Evolutionary conservation across 768 basidiomycete species (phyloP), one percentile per base, ranked within the genome.

Genomic region (Lentinula detonsa): DNA sequence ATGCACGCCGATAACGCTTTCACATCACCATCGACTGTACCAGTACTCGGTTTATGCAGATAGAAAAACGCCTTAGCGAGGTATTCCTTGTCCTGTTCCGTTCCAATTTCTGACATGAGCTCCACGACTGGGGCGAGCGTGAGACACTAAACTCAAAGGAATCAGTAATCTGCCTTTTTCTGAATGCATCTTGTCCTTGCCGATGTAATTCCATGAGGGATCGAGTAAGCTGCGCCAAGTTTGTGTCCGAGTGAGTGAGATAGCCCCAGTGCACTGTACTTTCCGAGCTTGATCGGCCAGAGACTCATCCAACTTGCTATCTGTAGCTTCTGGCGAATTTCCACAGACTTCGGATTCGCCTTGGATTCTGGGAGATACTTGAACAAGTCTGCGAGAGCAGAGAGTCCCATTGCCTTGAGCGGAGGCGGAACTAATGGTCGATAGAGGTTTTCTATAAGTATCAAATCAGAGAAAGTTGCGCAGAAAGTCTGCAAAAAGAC

Each of bases 161-260:
- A 16, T 40, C 40, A 35, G n/a, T 59, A 9, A 51, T 2, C 23
- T 23, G 57, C 5, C n/a, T 48, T 13, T 18, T 42, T 11, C 23
- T 59, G 15, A 34, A 28, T 62, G 34, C 60, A 37, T 66, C 48
- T 61, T 50, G 16, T 13, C 50, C 83, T 71, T 63, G 88, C 89
- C n/a, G 90, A 91, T 4, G 91, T 91, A 63, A 91, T 87, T 8
- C 91, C 91, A 69, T 93, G 90, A 21, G 90, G 88, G 60, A 93
- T 91, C 56, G 78, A 73, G 67, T 91, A 93, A 46, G 76, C 75
- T 16, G 88, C 88, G 3, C 90, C 90, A 10, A 90, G 78, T 66
- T 80, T 84, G 69, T 91, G 88, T 4, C 90, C 89, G 4, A 93
- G 78, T 2, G 85, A 74, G 71, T 93, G 91, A 31, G 90, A 91